These are phyloP conservation scores for Boletus vinaceobasis DNA, from an alignment of 768 basidiomycete species.

Conservation along the genomic window DNA sequence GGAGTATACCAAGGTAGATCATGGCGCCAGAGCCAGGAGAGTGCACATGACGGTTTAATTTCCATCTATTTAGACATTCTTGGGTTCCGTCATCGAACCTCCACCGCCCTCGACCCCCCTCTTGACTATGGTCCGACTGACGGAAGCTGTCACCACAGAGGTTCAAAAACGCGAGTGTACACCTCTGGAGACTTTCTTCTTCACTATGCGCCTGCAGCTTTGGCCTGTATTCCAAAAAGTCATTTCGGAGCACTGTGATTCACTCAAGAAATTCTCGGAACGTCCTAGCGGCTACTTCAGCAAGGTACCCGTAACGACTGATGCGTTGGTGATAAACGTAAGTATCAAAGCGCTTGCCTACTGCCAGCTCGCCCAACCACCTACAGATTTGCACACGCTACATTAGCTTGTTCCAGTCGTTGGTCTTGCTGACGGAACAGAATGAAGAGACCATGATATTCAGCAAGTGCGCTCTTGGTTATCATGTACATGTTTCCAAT, in stretches of 20 bases:
- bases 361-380: background rate
- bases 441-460: slow-evolving; percentile 97
- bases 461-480: slow-evolving; percentile 62
- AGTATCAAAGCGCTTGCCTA: slow-evolving; percentile 18
- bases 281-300: slow-evolving; percentile 63
- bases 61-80: slow-evolving; percentile 51
- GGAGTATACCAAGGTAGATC: slow-evolving; percentile 72
- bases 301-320: slow-evolving; percentile 60
- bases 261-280: slow-evolving; percentile 80
- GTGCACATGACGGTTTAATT: background rate
- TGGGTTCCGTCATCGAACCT: slow-evolving; percentile 66
- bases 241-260: slow-evolving; percentile 81
- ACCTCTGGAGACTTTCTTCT: slow-evolving; percentile 79
- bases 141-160: slow-evolving; percentile 73
- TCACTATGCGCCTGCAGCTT: slow-evolving; percentile 76
- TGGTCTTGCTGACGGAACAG: slow-evolving; percentile 75
- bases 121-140: slow-evolving; percentile 87
- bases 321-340: slow-evolving; percentile 61
- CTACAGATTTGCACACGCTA: slow-evolving; percentile 72
- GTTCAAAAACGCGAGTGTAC: slow-evolving; percentile 74
- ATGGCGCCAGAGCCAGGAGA: background rate
- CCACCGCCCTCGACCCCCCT: slow-evolving; percentile 72
- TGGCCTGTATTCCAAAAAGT: slow-evolving; percentile 93
- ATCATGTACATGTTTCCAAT: background rate
- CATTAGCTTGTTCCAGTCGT: slow-evolving; percentile 73